These are phyloP conservation scores for Syzygium aromaticum DNA, from an alignment of 345 rosid species.

Conservation along the genomic window DNA sequence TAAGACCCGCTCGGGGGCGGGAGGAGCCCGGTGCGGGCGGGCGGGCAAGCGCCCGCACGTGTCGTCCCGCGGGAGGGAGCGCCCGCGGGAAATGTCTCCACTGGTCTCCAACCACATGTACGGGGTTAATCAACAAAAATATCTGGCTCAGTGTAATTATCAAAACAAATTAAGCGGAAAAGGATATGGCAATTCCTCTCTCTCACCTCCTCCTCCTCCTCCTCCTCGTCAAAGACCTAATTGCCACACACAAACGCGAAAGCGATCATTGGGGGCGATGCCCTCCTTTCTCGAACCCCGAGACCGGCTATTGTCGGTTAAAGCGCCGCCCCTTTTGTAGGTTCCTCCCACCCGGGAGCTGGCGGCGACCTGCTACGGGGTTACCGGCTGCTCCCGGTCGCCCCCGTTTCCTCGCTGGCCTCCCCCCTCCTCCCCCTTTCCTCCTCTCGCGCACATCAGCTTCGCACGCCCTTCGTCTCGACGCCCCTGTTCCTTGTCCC, in stretches of 20 bases:
- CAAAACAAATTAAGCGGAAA: not conserved
- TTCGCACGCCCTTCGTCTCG: not conserved
- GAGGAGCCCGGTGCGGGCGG: not conserved
- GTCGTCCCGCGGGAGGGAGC: accelerated
- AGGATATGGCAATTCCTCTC: not conserved
- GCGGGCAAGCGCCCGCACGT: not conserved
- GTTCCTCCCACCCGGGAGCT: not conserved
- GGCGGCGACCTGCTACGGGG: not conserved
- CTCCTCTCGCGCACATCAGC: not conserved
- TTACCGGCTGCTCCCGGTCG: not conserved
- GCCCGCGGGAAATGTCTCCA: not conserved
- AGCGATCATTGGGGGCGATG: not conserved
- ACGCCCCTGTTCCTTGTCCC: not conserved
- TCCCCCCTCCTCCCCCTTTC: not conserved
- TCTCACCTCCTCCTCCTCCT: not conserved
- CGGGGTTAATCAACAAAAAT: not conserved
- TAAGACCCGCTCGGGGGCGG: accelerated
- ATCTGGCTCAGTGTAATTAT: not conserved
- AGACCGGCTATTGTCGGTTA: not conserved
- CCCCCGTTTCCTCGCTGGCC: not conserved
- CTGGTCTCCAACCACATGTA: not conserved
- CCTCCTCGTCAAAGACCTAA: not conserved
- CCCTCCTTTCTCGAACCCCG: not conserved
- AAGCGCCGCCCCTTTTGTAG: not conserved
- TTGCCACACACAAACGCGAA: not conserved